Evolutionary conservation across 148 eudicot species (phyloP), one percentile per base, ranked within the genome.

Genomic region (Nepenthes gracilis): DNA sequence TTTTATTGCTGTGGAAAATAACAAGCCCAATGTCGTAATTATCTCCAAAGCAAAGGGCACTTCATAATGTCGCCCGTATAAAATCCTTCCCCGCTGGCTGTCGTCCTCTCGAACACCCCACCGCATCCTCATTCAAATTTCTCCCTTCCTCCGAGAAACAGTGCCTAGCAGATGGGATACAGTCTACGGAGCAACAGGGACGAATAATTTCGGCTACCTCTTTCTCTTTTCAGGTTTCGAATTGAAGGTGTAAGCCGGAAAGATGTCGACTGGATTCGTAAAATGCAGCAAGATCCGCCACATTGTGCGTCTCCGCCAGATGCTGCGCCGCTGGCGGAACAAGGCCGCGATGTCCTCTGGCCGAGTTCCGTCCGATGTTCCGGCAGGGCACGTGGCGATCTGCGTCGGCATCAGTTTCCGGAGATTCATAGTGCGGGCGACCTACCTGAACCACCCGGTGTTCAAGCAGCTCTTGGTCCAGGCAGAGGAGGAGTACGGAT

Each of bases 401-500:
- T 64, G 70, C 8, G 97, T 91, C 0, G 97, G 96, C 2, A 11
- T 70, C 23, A 81, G 35, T 37, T 55, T 64, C 15, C 76, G 65
- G 0, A 69, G 97, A 55, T 91, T 81, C 36, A 74, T 91, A 0
- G 82, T 91, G 54, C 85, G 90, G 2, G 66, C 95, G 3, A 66
- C 77, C 9, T 67, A 76, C 68, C 60, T 91, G 56, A 91, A 91
- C 87, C 97, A 91, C 56, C 96, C 95, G 1, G 62, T 83, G 2
- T 81, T 90, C 55, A 72, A 66, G 62, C 81, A 80, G 34, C 75
- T 91, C 0, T 35, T 91, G 64, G 70, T 67, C 4, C 83, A 75
- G 12, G 87, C 95, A 14, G 83, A 87, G 61, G 97, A 87, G 45
- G 90, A 85, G 50, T 87, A 68, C 49, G 97, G 95, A 36, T 87